phyloP scores from a whole-genome alignment of 2,329 filamentous ascomycete genomes.

The Boeremia exigua region DNA sequence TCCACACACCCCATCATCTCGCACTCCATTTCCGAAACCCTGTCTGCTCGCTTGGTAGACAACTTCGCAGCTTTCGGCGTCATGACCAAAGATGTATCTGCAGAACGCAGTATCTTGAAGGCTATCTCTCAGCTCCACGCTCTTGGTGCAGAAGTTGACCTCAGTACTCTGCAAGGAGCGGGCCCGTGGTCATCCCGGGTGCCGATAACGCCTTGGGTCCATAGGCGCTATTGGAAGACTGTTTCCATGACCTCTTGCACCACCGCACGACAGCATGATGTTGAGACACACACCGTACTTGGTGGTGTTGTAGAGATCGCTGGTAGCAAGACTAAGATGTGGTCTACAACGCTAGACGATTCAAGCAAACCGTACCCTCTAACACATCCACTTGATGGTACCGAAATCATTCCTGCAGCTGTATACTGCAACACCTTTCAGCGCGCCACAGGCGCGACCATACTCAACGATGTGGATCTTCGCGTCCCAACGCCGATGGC shows the following conservation, averaged over 20 bases:
- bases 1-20: conserved; percentile 52
- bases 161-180: conserved; percentile 11
- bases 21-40: conserved; percentile 52
- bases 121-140: conserved; percentile 39
- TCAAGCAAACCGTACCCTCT: conserved; percentile 52
- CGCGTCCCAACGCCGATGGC: conserved; percentile 48
- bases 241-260: conserved; percentile 8
- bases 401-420: conserved; percentile 54
- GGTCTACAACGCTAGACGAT: conserved; percentile 46
- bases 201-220: conserved; percentile 37
- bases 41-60: conserved; percentile 41
- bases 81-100: conserved; percentile 36
- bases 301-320: conserved; percentile 20
- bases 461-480: conserved; percentile 44
- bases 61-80: conserved; percentile 43
- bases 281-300: conserved; percentile 24
- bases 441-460: conserved; percentile 37
- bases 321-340: conserved; percentile 18
- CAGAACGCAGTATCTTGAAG: conserved; percentile 35
- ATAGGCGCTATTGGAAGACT: conserved; percentile 27
- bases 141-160: conserved; percentile 40
- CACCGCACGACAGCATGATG: conserved; percentile 18
- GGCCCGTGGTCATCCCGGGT: conserved; percentile 16
- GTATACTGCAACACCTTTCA: conserved; percentile 52
- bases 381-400: conserved; percentile 50